Percentiles rank a stretch among this genome's conserved stretches.
These are phyloP conservation scores for Agrocybe pediades DNA, from an alignment of 768 basidiomycete genomes.

Conservation along the genomic window DNA sequence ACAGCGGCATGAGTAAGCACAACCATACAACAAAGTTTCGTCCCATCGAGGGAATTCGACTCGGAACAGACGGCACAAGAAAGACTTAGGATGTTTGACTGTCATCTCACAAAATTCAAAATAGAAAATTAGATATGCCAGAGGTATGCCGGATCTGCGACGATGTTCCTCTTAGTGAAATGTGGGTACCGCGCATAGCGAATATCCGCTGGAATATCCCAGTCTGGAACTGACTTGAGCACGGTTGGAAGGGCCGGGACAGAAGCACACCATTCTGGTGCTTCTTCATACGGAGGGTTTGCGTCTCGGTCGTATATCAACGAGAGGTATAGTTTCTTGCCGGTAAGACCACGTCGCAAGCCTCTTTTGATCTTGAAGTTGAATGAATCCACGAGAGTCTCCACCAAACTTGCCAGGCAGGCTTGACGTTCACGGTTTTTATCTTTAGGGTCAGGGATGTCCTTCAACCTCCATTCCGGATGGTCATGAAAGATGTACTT, in stretches of 20 bases:
- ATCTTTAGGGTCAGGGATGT: conserved; percentile 15
- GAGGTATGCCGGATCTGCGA: background rate
- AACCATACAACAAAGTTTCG: no score
- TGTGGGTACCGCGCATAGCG: no score
- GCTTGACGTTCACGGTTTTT: conserved; percentile 8
- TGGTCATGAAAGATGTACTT: conserved; percentile 12
- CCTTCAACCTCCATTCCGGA: conserved; percentile 8
- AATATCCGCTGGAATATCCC: no score
- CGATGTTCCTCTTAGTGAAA: background rate
- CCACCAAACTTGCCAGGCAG: conserved; percentile 7
- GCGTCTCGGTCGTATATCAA: background rate
- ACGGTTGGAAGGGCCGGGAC: background rate
- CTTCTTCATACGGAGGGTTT: conserved; percentile 6
- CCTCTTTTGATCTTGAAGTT: conserved; percentile 15
- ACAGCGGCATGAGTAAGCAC: conserved; percentile 32
- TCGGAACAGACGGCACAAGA: no score
- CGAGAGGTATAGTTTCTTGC: conserved; percentile 1
- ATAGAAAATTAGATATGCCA: no score
- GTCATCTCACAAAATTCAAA: no score
- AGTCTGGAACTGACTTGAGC: background rate
- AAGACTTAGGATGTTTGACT: no score
- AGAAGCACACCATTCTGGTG: conserved; percentile 3
- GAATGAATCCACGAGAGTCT: conserved; percentile 11
- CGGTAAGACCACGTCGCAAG: conserved; percentile 11
- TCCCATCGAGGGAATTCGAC: no score